Evolutionary conservation across 139 green algal species (phyloP).

Genomic region (Chlorella vulgaris): DNA sequence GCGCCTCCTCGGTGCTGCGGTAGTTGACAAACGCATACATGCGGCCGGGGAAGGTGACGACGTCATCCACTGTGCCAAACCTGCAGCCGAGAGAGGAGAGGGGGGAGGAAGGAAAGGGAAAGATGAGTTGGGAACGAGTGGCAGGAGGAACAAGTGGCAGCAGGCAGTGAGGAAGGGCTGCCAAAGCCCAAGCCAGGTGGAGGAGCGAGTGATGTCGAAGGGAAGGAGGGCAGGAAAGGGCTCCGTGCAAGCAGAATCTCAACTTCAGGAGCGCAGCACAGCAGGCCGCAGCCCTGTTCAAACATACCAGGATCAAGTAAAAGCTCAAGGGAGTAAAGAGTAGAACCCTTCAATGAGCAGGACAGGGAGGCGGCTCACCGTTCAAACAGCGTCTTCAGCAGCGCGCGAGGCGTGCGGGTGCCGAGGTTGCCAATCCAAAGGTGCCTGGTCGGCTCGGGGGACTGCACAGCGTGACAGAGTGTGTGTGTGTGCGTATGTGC

Average conservation of each 20-base stretch:
- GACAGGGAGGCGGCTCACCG: constrained; percentile 27
- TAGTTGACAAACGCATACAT: constrained; percentile 87
- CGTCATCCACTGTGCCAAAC: constrained; percentile 73
- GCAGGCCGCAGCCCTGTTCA: no score
- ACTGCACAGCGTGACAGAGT: not conserved
- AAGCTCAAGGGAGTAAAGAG: no score
- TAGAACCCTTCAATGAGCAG: no score
- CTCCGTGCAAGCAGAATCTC: no score
- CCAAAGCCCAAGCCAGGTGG: no score
- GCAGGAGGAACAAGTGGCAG: not conserved
- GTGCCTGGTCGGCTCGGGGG: constrained; percentile 55
- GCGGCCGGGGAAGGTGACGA: constrained; percentile 74
- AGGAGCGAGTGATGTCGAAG: not conserved
- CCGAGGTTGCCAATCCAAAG: constrained; percentile 81
- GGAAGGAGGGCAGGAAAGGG: no score
- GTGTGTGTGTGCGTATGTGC: not conserved
- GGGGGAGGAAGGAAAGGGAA: not conserved
- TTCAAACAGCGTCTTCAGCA: constrained; percentile 71
- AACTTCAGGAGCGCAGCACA: no score
- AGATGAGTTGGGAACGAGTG: not conserved
- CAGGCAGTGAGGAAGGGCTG: not conserved
- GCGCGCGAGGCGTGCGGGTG: constrained; percentile 50
- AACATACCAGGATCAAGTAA: no score
- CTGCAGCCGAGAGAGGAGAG: not conserved
- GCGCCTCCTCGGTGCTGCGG: constrained; percentile 54